Evolutionary conservation across 192 early-diverging fungal genomes (phyloP).

Genomic region (Backusella tuberculispora): DNA sequence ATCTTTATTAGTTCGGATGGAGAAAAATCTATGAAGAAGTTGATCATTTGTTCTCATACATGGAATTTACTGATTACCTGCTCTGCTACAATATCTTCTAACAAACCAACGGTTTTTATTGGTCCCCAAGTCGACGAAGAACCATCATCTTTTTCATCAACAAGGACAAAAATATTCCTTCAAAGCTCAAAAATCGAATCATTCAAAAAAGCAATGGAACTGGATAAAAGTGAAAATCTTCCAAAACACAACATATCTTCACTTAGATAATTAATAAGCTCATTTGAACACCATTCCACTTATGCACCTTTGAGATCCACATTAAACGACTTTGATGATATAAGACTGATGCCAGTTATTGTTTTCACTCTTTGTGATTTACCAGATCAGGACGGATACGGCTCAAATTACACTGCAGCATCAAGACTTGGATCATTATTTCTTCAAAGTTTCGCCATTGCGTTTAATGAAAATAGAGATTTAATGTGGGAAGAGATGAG

Average conservation of each 20-base stretch:
- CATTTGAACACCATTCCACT: not conserved
- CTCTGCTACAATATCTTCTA: not conserved
- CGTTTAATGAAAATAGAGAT: too few species aligned
- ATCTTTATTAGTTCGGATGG: not conserved
- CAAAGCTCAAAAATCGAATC: too few species aligned
- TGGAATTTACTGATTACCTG: not conserved
- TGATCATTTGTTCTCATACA: not conserved
- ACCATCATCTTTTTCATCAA: too few species aligned
- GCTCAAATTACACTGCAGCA: too few species aligned
- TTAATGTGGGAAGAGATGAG: too few species aligned
- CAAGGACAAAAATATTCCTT: too few species aligned
- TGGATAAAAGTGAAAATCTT: too few species aligned
- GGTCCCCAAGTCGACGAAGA: not conserved
- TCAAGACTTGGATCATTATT: too few species aligned
- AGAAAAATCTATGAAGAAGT: not conserved
- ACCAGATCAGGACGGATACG: too few species aligned
- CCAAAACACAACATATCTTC: too few species aligned
- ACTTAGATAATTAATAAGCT: too few species aligned
- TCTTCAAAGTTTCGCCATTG: too few species aligned
- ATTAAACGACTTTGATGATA: not conserved
- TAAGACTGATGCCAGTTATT: not conserved
- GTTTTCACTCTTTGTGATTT: not conserved
- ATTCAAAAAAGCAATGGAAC: not conserved
- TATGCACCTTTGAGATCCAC: constrained; percentile 3
- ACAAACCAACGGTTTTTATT: not conserved